A percentile compares a stretch with the other conserved stretches of the same genome.
phyloP scores from a whole-genome alignment of 2,329 filamentous ascomycete species.

The Trichothecium sympodiale region DNA sequence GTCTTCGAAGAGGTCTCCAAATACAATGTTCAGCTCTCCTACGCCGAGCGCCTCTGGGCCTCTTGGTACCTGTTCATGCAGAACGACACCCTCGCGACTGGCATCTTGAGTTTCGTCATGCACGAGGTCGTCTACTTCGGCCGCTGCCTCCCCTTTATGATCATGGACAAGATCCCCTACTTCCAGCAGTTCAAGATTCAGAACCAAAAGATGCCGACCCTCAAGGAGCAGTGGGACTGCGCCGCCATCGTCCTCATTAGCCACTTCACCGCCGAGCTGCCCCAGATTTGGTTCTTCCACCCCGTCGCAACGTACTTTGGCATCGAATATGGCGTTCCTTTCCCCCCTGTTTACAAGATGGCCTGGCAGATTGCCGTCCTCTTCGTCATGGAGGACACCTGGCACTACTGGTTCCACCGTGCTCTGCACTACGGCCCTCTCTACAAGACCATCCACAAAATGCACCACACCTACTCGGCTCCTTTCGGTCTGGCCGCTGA shows the following conservation, averaged over 20 bases:
- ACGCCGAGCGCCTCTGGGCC: conserved; percentile 81
- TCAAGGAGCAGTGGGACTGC: conserved; percentile 89
- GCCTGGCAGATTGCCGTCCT: conserved; percentile 84
- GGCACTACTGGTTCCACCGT: conserved; percentile 97
- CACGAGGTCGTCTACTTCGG: conserved; percentile 95
- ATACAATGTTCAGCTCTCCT: conserved; percentile 77
- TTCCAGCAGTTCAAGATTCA: conserved; percentile 96
- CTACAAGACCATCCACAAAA: conserved; percentile 96
- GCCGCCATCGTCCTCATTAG: conserved; percentile 84
- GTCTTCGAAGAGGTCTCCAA: conserved; percentile 55
- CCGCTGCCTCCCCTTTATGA: conserved; percentile 78
- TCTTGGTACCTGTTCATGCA: conserved; percentile 98
- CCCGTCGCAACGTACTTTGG: conserved; percentile 89
- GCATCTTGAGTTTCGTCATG: conserved; percentile 94
- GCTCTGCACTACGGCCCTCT: conserved; percentile 87
- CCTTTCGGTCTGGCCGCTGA: conserved; percentile 94
- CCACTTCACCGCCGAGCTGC: conserved; percentile 96
- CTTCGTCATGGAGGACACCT: conserved; percentile 91
- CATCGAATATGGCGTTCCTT: conserved; percentile 78
- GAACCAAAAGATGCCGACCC: conserved; percentile 77
- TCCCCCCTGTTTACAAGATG: conserved; percentile 78
- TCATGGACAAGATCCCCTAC: conserved; percentile 77
- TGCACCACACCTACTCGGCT: conserved; percentile 97
- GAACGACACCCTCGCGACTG: conserved; percentile 91
- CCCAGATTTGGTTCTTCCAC: conserved; percentile 99